Conservation (phyloP, 192 early-diverging fungal species). For the Backusella parvicylindrica region DNA sequence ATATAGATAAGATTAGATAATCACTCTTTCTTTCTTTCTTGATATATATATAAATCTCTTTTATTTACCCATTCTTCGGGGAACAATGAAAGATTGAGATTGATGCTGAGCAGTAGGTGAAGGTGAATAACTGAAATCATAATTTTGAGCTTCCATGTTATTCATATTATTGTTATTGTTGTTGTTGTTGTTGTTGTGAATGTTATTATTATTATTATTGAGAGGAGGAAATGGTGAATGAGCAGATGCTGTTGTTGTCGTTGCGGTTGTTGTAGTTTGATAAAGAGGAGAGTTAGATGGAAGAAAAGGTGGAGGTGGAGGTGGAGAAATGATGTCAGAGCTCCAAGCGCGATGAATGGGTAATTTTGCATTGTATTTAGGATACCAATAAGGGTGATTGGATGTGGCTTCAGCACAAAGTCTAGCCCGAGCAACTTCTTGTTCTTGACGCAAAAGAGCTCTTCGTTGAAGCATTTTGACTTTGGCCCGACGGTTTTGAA, state of each 20-base stretch:
- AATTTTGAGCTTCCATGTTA: not conserved
- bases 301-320: not conserved
- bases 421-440: conserved; percentile 20
- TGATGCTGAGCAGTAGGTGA: conserved; percentile 3
- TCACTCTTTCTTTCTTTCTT: too few species aligned
- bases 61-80: not conserved
- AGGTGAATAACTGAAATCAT: not conserved
- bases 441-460: conserved; percentile 30
- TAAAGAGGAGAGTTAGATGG: not conserved
- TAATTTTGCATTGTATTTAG: not conserved
- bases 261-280: not conserved
- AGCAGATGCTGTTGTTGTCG: not conserved
- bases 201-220: not conserved
- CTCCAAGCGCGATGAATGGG: conserved; percentile 35
- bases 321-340: conserved; percentile 19
- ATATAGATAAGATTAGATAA: not conserved
- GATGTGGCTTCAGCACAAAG: conserved; percentile 23
- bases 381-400: not conserved
- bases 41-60: not conserved
- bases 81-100: not conserved
- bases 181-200: not conserved
- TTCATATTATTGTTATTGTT: not conserved
- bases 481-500: conserved; percentile 80
- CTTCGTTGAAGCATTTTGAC: conserved; percentile 56
- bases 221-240: not conserved